Evolutionary conservation across 495 filamentous ascomycete genomes (phyloP), one percentile per base, ranked within the genome.

Genomic region (Podospora conica): DNA sequence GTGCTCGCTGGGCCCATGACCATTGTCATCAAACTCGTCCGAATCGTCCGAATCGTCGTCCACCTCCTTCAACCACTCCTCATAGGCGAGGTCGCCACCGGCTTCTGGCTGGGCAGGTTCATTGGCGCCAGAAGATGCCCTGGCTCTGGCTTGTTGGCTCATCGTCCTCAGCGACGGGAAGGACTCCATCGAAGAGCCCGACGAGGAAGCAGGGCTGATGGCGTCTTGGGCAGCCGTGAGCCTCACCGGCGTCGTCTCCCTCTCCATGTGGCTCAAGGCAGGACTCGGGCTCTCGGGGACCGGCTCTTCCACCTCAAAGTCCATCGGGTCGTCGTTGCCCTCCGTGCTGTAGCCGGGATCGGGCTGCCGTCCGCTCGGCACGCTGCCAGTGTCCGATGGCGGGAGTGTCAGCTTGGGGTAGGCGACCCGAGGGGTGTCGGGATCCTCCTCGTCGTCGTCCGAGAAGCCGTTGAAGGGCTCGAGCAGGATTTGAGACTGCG

Each of bases 331-430:
- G 10, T 75, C 75, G 9, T 68, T 61, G 25, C 65, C 72, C 25
- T 76, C 73, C 15, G 71, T 66, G 61, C 69, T 68, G 56, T 76
- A 73, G 24, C 70, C 69, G 4, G 72, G 73, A 40, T 79, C 76
- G 1, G 73, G 73, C 58, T 82, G 80, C 55, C 78, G 75, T 24
- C 75, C 79, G 65, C 79, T 77, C 28, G 57, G 70, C 25, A 73
- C 58, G 63, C 79, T 80, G 53, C 70, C 70, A 9, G 61, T 57
- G 7, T 80, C 76, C 4, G 76, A 79, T 11, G 66, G 64, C 1
- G 63, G 66, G 0, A 73, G 53, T 6, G 66, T 62, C 10, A 69
- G 48, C 3, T 61, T 60, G 1, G 68, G 69, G 53, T 71, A 71
- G 4, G 55, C 61, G 15, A 71, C 68, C 3, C 23, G 62, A 2